These are phyloP conservation scores for Gaultheria prostrata DNA, from an alignment of 148 eudicot genomes.

Conservation along the genomic window DNA sequence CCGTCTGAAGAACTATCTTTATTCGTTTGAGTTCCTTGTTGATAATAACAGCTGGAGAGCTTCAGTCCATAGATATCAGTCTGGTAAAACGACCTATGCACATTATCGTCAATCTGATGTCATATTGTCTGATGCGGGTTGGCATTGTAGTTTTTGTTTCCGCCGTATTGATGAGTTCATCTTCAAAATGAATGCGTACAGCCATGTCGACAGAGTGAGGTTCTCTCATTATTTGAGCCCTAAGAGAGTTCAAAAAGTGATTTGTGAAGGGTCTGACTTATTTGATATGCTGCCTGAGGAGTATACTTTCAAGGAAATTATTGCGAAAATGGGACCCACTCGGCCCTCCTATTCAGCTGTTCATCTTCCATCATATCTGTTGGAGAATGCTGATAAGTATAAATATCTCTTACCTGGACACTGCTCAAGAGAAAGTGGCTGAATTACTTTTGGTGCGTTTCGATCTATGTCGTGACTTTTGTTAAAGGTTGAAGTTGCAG, in stretches of 20 bases:
- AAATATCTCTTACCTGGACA: constrained; percentile 43
- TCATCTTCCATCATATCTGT: constrained; percentile 45
- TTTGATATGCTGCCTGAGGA: constrained; percentile 53
- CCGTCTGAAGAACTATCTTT: constrained; percentile 42
- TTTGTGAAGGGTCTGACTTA: constrained; percentile 44
- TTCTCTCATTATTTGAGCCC: constrained; percentile 38
- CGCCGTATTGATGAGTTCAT: constrained; percentile 38
- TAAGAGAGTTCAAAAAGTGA: constrained; percentile 41
- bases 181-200: constrained; percentile 55
- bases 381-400: constrained; percentile 42
- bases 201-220: constrained; percentile 46
- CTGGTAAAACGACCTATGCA: constrained; percentile 38
- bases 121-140: constrained; percentile 46
- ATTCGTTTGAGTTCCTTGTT: constrained; percentile 44
- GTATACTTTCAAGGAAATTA: constrained; percentile 44
- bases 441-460: constrained; percentile 2
- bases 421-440: constrained; percentile 45
- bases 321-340: constrained; percentile 47
- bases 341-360: constrained; percentile 49
- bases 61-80: constrained; percentile 39
- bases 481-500: constrained; percentile 21
- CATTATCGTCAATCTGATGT: constrained; percentile 44
- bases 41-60: constrained; percentile 52
- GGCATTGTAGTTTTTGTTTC: constrained; percentile 58
- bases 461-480: neutral